Base-by-base conservation (phyloP, 2,329 filamentous ascomycete species). In the Ophiognomonia clavigignenti-juglandacearum region DNA sequence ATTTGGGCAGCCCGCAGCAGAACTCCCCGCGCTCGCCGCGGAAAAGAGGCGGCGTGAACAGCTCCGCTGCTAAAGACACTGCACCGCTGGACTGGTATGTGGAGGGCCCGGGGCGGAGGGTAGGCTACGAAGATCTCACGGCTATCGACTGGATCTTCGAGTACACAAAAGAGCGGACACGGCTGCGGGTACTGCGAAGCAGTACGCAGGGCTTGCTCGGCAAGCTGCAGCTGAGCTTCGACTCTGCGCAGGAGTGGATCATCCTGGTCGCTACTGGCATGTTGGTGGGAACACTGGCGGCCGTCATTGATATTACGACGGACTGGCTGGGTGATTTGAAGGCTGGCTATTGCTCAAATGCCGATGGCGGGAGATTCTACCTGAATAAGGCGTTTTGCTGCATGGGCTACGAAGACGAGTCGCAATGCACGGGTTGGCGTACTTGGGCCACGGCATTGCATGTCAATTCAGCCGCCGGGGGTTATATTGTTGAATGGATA, bases 61-160 rank as follows among this genome's bases (percentile, higher is more conserved):
- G 40, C 20, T 24, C 50, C 19, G 44, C 58, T 7, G 51, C 62
- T 31, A 78, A 80, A 53, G 73, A 80, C 56, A 71, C 67, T 43
- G 60, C 63, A 24, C 66, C 74, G 4, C 64, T 75, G 38, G 92
- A 97, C 65, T 97, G 92, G 92, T 87, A 95, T 62, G 77, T 85
- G 39, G 92, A 96, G 65, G 90, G 89, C 1, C 90, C 88, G 0
- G 91, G 91, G 1, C 81, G 89, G 44, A 82, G 93, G 60, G 91
- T 96, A 31, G 92, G 88, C 45, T 98, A 98, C 69, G 92, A 96
- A 61, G 87, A 98, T 68, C 74, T 96, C 64, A 96, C 92, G 14
- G 92, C 93, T 49, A 98, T 98, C 64, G 93, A 98, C 71, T 98
- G 93, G 93, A 97, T 97, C 62, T 97, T 96, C 59, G 93, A 98